Evolutionary conservation across 2,329 filamentous ascomycete species (phyloP).

Genomic region (Fusarium domesticum): DNA sequence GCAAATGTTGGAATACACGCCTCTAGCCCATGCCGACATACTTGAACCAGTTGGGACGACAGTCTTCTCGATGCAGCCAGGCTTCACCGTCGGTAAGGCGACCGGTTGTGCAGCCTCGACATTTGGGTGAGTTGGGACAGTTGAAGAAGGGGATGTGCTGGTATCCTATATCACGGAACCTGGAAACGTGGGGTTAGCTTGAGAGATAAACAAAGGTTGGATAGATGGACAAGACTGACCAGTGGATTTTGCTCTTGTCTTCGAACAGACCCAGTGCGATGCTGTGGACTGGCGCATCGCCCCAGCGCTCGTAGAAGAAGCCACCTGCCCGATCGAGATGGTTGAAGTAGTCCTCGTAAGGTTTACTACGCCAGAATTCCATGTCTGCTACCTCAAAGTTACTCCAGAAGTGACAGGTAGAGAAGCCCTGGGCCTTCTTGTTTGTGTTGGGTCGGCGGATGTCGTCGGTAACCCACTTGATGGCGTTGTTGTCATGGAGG

Average conservation of each 20-base stretch:
- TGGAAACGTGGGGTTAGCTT: conserved; percentile 36
- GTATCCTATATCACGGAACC: conserved; percentile 99
- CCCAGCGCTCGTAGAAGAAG: conserved; percentile 99
- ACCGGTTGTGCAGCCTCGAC: conserved; percentile 80
- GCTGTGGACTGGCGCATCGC: conserved; percentile 94
- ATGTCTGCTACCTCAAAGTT: conserved; percentile 97
- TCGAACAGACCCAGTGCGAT: conserved; percentile 91
- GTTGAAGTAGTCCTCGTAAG: conserved; percentile 94
- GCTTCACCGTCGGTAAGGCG: conserved; percentile 84
- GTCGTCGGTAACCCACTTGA: conserved; percentile 82
- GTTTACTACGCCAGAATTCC: conserved; percentile 84
- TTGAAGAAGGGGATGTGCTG: conserved; percentile 99
- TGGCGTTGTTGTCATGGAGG: conserved; percentile 77
- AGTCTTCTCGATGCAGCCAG: conserved; percentile 87
- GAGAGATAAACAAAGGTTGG: background rate
- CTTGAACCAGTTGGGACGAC: conserved; percentile 95
- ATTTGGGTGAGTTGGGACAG: conserved; percentile 95
- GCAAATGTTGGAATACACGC: background rate
- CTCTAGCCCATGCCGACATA: conserved; percentile 75
- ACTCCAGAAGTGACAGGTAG: conserved; percentile 98
- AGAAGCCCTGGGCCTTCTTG: conserved; percentile 82
- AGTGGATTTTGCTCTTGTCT: conserved; percentile 86
- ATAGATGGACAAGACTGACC: conserved; percentile 54
- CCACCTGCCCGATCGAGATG: conserved; percentile 94
- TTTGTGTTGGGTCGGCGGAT: conserved; percentile 75